Base-by-base conservation (phyloP, 2,329 filamentous ascomycete species). In the Chaetomium strumarium region DNA sequence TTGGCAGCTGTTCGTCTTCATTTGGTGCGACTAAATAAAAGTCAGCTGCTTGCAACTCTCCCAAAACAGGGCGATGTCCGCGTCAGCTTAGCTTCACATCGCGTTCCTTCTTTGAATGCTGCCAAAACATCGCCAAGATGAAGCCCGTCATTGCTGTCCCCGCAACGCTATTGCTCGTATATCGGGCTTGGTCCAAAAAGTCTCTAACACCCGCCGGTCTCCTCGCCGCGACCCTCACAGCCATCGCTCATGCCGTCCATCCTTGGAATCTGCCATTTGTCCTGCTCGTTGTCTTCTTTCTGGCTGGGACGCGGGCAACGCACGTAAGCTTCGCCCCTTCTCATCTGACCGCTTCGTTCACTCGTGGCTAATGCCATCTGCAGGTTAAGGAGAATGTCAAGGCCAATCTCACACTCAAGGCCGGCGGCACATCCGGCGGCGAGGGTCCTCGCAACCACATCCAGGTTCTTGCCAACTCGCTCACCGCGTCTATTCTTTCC, bases 191-290 rank as follows among this genome's bases (percentile, higher is more conserved):
- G 70, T 82, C 78, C 43, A 84, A 83, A 61, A 85, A 88, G 51
- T 91, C 86, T 20, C 78, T 99, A 37, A 97, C 92, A 0, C 81
- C 85, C 0, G 72, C 77, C 7, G 92, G 91, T 55, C 81, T 96
- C 61, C 61, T 85, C 36, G 79, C 81, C 12, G 92, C 92, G 3
- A 75, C 77, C 5, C 63, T 86, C 40, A 95, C 91, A 4, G 91
- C 90, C 4, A 68, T 79, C 42, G 81, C 86, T 11, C 93, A 99
- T 68, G 90, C 90, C 14, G 72, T 91, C n/a, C 91, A 97, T 69
- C 92, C 92, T 3, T 96, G 90, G 85, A 88, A 88, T 55, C 75
- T 91, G n/a, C 91, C 90, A n/a, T 95, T 96, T 71, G 80, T 80
- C 29, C 77, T 96, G 11, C 77, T 97, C 2, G 79, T 80, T 46